Evolutionary conservation across 2,329 filamentous ascomycete genomes (phyloP).

Genomic region (Arthroderma uncinatum): DNA sequence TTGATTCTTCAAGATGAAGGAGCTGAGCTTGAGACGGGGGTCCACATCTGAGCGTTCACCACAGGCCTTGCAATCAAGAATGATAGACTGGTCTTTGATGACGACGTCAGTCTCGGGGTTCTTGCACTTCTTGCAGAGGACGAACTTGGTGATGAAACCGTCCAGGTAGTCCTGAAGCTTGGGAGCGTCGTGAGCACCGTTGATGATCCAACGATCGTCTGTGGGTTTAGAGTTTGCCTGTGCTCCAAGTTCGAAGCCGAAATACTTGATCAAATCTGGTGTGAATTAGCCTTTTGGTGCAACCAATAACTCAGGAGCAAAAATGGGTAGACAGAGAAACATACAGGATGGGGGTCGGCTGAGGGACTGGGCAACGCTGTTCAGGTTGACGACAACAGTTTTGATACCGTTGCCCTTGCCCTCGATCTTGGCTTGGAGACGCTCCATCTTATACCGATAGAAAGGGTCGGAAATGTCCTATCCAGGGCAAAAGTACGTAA

Average conservation of each 20-base stretch:
- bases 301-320: not conserved
- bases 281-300: constrained; percentile 6
- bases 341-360: constrained; percentile 72
- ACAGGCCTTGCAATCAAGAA: constrained; percentile 97
- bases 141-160: constrained; percentile 96
- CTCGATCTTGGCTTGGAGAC: constrained; percentile 96
- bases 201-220: constrained; percentile 99
- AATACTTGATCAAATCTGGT: constrained; percentile 90
- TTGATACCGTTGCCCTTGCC: constrained; percentile 99
- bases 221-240: constrained; percentile 96
- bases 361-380: constrained; percentile 82
- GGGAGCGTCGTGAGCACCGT: constrained; percentile 85
- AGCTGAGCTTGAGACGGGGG: constrained; percentile 85
- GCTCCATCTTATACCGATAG: constrained; percentile 99
- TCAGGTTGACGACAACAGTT: constrained; percentile 93
- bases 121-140: constrained; percentile 99
- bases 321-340: constrained; percentile 13
- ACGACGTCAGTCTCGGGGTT: constrained; percentile 95
- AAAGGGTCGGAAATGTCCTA: constrained; percentile 90
- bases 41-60: constrained; percentile 88
- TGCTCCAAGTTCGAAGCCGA: constrained; percentile 95
- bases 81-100: constrained; percentile 85
- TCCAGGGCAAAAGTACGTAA: constrained; percentile 5
- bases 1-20: constrained; percentile 94
- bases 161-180: constrained; percentile 98